phyloP scores from a whole-genome alignment of 2,329 filamentous ascomycete species.

The Rosellinia necatrix region DNA sequence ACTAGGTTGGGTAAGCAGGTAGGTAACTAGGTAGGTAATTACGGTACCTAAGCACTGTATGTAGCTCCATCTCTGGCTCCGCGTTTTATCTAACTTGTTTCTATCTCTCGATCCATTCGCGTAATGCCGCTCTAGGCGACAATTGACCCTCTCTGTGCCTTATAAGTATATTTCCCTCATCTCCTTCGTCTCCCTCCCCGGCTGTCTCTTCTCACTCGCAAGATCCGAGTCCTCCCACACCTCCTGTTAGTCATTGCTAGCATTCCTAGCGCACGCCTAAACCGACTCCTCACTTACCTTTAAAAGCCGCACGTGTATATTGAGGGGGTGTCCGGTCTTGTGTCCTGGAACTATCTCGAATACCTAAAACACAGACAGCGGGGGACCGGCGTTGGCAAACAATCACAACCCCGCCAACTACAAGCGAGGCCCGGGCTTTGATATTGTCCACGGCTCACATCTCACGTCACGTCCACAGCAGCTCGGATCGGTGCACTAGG shows the following conservation, averaged over 20 bases:
- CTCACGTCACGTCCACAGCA: conserved; percentile 30
- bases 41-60: background rate
- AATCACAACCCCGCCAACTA: conserved; percentile 30
- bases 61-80: conserved; percentile 17
- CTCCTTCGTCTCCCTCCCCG: conserved; percentile 6
- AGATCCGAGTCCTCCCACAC: conserved; percentile 10
- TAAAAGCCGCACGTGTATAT: background rate
- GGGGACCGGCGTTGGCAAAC: conserved; percentile 15
- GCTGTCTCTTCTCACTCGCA: conserved; percentile 9
- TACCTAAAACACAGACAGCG: conserved; percentile 14
- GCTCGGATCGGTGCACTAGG: conserved; percentile 10
- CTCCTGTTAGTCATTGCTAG: conserved; percentile 6
- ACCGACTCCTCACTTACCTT: background rate
- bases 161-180: conserved; percentile 21
- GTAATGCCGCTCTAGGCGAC: conserved; percentile 25
- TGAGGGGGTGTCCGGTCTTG: conserved; percentile 10
- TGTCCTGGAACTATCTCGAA: conserved; percentile 9
- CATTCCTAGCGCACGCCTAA: conserved; percentile 11
- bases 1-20: too few relatives aligned
- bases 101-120: conserved; percentile 27
- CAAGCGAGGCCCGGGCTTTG: conserved; percentile 26
- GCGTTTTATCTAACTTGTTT: too few relatives aligned
- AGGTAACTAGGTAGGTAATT: conserved; percentile 1
- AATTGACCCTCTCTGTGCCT: conserved; percentile 5
- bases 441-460: conserved; percentile 12